These are phyloP conservation scores for Astrothelium subdiscretum DNA, from an alignment of 495 filamentous ascomycete genomes.

Conservation along the genomic window DNA sequence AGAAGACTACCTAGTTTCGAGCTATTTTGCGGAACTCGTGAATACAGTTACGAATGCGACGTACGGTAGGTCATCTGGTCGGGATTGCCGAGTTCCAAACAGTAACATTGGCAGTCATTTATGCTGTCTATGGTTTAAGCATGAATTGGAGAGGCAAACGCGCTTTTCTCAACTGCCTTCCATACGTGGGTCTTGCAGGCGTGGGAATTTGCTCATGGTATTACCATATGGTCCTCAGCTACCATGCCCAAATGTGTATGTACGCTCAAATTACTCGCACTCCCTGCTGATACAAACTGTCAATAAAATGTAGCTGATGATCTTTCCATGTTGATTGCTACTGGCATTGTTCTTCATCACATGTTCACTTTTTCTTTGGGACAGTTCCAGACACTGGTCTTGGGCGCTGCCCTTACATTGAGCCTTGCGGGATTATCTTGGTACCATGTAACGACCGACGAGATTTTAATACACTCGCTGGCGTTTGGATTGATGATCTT, in stretches of 20 bases:
- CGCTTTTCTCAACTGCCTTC: constrained; percentile 25
- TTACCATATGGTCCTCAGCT: constrained; percentile 44
- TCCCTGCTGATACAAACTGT: too few species aligned
- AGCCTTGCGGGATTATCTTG: not conserved
- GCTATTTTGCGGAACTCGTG: constrained; percentile 12
- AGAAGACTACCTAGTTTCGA: constrained; percentile 14
- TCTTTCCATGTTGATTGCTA: constrained; percentile 46
- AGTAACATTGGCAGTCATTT: constrained; percentile 22
- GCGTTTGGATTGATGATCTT: constrained; percentile 27
- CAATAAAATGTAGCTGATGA: constrained; percentile 31
- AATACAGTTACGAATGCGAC: constrained; percentile 11
- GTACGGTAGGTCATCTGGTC: constrained; percentile 6
- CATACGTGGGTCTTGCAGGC: constrained; percentile 41
- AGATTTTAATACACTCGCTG: constrained; percentile 29
- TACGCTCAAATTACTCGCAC: not conserved
- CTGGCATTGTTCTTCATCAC: constrained; percentile 39
- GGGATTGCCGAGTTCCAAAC: not conserved
- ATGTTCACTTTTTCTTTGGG: constrained; percentile 30
- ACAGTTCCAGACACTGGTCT: not conserved
- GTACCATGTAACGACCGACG: constrained; percentile 36
- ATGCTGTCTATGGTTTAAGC: constrained; percentile 30
- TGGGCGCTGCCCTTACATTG: not conserved
- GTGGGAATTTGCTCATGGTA: constrained; percentile 42
- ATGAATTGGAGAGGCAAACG: constrained; percentile 14
- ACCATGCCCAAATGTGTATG: constrained; percentile 44